Percentiles rank a stretch among this genome's conserved stretches.
Conservation (phyloP, 208 protist genomes). For the Acanthamoeba sp. region DNA sequence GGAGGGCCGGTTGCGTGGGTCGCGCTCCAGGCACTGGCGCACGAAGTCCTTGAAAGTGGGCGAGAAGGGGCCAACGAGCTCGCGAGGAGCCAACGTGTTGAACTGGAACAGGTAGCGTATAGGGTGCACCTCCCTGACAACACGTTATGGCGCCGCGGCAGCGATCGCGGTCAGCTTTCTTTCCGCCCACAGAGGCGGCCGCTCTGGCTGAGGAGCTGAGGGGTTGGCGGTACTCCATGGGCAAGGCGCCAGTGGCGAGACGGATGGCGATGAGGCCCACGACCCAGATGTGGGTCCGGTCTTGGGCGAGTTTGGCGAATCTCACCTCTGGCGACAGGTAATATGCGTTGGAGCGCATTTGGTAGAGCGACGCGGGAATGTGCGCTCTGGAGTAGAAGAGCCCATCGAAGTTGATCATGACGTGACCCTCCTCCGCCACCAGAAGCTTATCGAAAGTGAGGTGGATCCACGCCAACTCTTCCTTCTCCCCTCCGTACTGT, state of each 20-base stretch:
- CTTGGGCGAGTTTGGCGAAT: background rate
- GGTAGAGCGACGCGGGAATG: background rate
- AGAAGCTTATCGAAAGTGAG: background rate
- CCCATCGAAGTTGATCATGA: background rate
- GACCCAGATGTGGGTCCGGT: background rate
- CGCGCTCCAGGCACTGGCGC: background rate
- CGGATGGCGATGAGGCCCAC: conserved; percentile 9
- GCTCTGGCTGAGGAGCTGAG: too few species aligned
- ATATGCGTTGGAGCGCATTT: background rate
- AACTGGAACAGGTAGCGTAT: background rate
- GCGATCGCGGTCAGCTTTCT: background rate
- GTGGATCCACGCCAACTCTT: background rate
- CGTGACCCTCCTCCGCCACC: background rate
- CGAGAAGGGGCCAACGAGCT: background rate
- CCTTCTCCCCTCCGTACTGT: background rate
- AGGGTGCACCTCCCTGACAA: background rate
- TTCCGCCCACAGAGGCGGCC: background rate
- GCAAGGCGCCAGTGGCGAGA: background rate
- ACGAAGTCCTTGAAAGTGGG: background rate
- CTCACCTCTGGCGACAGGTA: background rate
- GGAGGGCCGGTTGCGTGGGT: background rate
- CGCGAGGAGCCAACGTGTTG: background rate
- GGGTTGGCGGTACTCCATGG: background rate
- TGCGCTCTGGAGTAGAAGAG: background rate
- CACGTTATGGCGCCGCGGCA: background rate